A percentile compares a stretch with the other conserved stretches of the same genome.
phyloP scores from a whole-genome alignment of 2,329 filamentous ascomycete genomes.

The Cryphonectria radicalis region DNA sequence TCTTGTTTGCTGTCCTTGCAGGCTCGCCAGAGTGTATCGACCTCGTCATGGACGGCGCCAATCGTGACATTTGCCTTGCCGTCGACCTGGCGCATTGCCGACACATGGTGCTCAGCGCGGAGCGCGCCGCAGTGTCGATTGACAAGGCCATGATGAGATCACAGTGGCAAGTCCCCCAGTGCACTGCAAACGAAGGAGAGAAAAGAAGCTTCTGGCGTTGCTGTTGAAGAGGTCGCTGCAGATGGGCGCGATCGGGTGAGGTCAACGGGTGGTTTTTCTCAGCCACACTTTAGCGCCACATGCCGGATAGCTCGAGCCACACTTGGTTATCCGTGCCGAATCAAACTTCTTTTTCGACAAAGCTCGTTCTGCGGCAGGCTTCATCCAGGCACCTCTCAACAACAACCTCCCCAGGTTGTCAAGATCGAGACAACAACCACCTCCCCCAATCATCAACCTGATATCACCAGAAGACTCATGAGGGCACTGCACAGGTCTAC shows the following conservation, averaged over 20 bases:
- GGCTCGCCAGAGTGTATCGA: constrained; percentile 24
- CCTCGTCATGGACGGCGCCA: constrained; percentile 16
- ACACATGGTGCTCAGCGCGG: constrained; percentile 30
- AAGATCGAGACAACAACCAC: constrained; percentile 4
- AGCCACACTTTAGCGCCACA: constrained; percentile 18
- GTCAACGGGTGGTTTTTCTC: constrained; percentile 9
- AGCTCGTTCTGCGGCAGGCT: neutral
- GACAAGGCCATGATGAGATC: constrained; percentile 21
- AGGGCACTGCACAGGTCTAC: constrained; percentile 53
- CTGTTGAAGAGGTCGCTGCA: neutral
- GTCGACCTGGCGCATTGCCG: constrained; percentile 27
- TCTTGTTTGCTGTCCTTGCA: constrained; percentile 10
- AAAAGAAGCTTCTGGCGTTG: constrained; percentile 2
- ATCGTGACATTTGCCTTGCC: constrained; percentile 21
- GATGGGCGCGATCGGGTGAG: neutral
- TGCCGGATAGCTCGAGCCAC: constrained; percentile 8
- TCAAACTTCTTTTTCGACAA: constrained; percentile 13
- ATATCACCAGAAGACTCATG: constrained; percentile 26
- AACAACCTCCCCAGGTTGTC: constrained; percentile 17
- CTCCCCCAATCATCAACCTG: neutral
- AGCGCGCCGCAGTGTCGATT: constrained; percentile 28
- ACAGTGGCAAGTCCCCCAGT: neutral
- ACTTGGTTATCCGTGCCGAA: neutral
- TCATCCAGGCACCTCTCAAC: constrained; percentile 4
- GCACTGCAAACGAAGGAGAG: neutral